Evolutionary conservation across 2,329 filamentous ascomycete species (phyloP).

Genomic region (Ascocoryne sarcoides): DNA sequence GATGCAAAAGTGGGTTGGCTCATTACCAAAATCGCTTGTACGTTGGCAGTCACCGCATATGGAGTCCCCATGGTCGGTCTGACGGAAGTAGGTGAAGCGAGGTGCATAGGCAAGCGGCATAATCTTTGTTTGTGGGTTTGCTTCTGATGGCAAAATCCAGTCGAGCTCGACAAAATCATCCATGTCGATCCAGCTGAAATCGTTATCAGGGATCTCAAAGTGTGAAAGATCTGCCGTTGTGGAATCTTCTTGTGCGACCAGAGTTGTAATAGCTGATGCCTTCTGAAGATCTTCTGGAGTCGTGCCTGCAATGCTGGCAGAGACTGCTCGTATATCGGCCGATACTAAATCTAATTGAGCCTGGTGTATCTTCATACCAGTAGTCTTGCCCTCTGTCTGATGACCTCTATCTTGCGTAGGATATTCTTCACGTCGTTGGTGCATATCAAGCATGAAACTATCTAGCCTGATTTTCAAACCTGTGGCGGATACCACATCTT

Average conservation of each 20-base stretch:
- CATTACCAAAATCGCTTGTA: slow-evolving; percentile 83
- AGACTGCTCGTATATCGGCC: slow-evolving; percentile 87
- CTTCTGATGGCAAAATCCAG: slow-evolving; percentile 85
- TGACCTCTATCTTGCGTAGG: slow-evolving; percentile 69
- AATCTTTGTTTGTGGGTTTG: slow-evolving; percentile 89
- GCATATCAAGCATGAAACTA: slow-evolving; percentile 94
- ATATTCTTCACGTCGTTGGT: slow-evolving; percentile 89
- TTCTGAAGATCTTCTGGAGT: slow-evolving; percentile 66
- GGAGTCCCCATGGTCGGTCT: slow-evolving; percentile 81
- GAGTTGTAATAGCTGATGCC: slow-evolving; percentile 39
- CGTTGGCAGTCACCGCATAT: slow-evolving; percentile 74
- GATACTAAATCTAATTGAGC: slow-evolving; percentile 87
- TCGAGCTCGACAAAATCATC: slow-evolving; percentile 98
- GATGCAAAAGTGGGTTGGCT: slow-evolving; percentile 89
- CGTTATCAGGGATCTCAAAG: slow-evolving; percentile 92
- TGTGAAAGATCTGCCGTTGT: slow-evolving; percentile 66
- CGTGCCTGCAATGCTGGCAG: slow-evolving; percentile 78
- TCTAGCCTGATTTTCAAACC: slow-evolving; percentile 94
- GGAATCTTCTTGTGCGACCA: slow-evolving; percentile 44
- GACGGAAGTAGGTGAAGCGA: slow-evolving; percentile 93
- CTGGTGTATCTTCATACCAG: slow-evolving; percentile 90
- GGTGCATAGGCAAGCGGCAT: slow-evolving; percentile 85
- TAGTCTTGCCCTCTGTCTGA: slow-evolving; percentile 72
- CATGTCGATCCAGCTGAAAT: slow-evolving; percentile 97
- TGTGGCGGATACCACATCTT: slow-evolving; percentile 76